phyloP scores from a whole-genome alignment of 306 rosid genomes.

The Carpinus viminea region DNA sequence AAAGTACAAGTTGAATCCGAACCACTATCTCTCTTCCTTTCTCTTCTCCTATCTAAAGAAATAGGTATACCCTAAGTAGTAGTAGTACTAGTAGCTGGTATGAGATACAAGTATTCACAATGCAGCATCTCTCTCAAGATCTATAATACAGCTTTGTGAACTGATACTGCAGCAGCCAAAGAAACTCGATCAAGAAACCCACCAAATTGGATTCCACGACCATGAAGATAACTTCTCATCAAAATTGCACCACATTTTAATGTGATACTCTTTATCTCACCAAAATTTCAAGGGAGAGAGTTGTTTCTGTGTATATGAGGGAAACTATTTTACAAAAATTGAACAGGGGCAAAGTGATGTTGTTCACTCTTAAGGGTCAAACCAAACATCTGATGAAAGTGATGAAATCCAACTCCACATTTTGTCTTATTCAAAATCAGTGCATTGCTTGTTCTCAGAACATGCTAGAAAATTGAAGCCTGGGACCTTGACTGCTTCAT shows the following conservation, averaged over 20 bases:
- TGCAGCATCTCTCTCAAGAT: slow-evolving; percentile 26
- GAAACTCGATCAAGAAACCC: slow-evolving; percentile 16
- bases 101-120: slow-evolving; percentile 34
- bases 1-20: background rate
- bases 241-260: slow-evolving; percentile 25
- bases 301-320: slow-evolving; percentile 19
- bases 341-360: slow-evolving; percentile 4
- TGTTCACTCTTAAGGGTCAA: slow-evolving; percentile 23
- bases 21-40: slow-evolving; percentile 8
- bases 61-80: slow-evolving; percentile 4
- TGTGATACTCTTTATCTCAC: slow-evolving; percentile 3
- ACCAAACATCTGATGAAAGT: slow-evolving; percentile 21
- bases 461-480: slow-evolving; percentile 40
- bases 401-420: slow-evolving; percentile 11
- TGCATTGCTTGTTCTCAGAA: slow-evolving; percentile 50
- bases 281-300: slow-evolving; percentile 17
- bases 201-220: slow-evolving; percentile 29
- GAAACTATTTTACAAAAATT: slow-evolving; percentile 4
- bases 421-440: slow-evolving; percentile 45
- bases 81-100: slow-evolving; percentile 26
- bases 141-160: background rate
- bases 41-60: slow-evolving; percentile 13
- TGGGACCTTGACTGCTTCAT: slow-evolving; percentile 38
- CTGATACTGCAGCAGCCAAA: slow-evolving; percentile 22
- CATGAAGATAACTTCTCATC: slow-evolving; percentile 5